Evolutionary conservation across 148 eudicot species (phyloP).

Genomic region (Rhododendron ovatum): DNA sequence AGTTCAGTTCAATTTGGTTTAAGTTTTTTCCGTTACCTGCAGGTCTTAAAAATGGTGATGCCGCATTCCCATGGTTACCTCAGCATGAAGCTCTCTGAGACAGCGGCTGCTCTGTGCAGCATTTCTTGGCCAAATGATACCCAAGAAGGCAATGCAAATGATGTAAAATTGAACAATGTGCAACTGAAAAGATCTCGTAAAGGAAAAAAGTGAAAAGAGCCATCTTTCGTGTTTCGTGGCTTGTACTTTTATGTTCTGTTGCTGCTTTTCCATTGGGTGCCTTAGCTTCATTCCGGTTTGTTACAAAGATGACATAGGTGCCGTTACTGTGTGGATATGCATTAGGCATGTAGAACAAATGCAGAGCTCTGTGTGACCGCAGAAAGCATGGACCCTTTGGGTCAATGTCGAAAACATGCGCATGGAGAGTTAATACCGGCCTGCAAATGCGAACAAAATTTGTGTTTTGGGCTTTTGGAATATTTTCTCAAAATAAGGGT

Average conservation of each 20-base stretch:
- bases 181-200: not conserved
- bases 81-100: slow-evolving; percentile 16
- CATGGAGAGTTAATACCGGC: not conserved
- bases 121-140: not conserved
- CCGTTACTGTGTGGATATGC: not conserved
- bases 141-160: not conserved
- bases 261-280: not conserved
- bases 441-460: not conserved
- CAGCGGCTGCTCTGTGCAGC: not conserved
- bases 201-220: not conserved
- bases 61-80: slow-evolving; percentile 11
- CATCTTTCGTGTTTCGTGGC: not conserved
- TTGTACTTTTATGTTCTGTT: not conserved
- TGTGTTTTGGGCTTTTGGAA: not conserved
- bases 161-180: not conserved
- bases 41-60: slow-evolving; percentile 25
- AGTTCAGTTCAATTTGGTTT: not conserved
- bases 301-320: not conserved
- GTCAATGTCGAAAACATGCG: not conserved
- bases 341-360: not conserved
- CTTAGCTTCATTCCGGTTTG: not conserved
- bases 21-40: slow-evolving; percentile 7
- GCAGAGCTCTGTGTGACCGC: not conserved
- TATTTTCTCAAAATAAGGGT: not conserved
- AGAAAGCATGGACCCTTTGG: not conserved